These are phyloP conservation scores for Ampelocalamus luodianensis DNA, from an alignment of 176 grass and related monocot genomes.

Conservation along the genomic window DNA sequence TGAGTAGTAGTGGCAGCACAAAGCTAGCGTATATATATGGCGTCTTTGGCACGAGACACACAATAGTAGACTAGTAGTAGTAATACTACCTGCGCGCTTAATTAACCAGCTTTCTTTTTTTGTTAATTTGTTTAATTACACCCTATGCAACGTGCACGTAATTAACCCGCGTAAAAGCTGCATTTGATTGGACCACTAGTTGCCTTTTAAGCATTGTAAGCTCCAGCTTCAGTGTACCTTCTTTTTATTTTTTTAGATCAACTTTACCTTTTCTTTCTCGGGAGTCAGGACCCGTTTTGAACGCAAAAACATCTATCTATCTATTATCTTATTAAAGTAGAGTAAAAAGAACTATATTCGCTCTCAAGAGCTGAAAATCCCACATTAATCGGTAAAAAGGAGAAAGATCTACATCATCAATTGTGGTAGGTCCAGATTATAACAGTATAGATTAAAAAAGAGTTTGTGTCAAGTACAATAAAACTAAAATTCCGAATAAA, in stretches of 20 bases:
- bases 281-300: not conserved
- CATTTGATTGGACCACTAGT: not conserved
- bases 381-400: too few relatives aligned
- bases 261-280: not conserved
- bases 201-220: not conserved
- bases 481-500: too few relatives aligned
- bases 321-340: too few relatives aligned
- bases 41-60: conserved; percentile 12
- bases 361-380: too few relatives aligned
- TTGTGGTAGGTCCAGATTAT: too few relatives aligned
- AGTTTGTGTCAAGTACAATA: too few relatives aligned
- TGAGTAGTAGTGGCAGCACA: not conserved
- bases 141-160: conserved; percentile 15
- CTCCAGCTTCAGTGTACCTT: not conserved
- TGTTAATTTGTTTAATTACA: conserved; percentile 21
- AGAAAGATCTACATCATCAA: too few relatives aligned
- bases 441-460: too few relatives aligned
- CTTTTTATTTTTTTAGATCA: not conserved
- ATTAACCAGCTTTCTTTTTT: not conserved
- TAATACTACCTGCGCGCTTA: not conserved
- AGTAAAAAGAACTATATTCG: too few relatives aligned
- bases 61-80: too few relatives aligned
- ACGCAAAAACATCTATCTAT: not conserved
- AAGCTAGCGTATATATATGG: not conserved
- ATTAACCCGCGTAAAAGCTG: not conserved